phyloP scores from a whole-genome alignment of 495 filamentous ascomycete species.

The Podospora comata region DNA sequence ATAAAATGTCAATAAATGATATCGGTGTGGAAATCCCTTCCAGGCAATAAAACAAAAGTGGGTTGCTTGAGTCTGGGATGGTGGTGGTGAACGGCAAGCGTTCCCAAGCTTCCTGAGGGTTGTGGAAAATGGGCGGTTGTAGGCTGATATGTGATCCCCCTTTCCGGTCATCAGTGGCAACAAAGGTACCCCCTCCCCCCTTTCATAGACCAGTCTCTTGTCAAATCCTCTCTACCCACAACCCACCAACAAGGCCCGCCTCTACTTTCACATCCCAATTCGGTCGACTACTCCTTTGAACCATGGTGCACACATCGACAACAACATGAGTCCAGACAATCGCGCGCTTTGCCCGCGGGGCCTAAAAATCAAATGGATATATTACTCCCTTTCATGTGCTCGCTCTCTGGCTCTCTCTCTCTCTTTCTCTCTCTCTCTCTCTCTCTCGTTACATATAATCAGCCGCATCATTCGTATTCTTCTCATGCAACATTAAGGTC shows the following conservation, averaged over 20 bases:
- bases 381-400: constrained; percentile 2
- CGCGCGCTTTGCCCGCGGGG: not conserved
- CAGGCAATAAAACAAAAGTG: no score
- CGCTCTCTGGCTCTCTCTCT: constrained; percentile 4
- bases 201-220: not conserved
- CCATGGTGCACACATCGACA: not conserved
- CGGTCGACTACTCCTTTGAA: not conserved
- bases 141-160: not conserved
- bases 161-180: not conserved
- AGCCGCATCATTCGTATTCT: constrained; percentile 26
- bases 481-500: constrained; percentile 25
- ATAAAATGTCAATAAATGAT: no score
- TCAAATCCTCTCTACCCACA: not conserved
- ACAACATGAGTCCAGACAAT: not conserved
- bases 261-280: not conserved
- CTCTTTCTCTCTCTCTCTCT: not conserved
- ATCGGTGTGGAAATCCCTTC: no score
- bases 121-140: not conserved
- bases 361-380: constrained; percentile 25
- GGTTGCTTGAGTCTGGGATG: no score
- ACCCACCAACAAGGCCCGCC: not conserved
- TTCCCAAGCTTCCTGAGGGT: no score
- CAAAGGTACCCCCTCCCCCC: not conserved
- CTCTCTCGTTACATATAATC: constrained; percentile 15
- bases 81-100: no score